A percentile compares a stretch with the other conserved stretches of the same genome.
Conservation (phyloP, 2,329 filamentous ascomycete genomes). For the Venturia oleaginea region DNA sequence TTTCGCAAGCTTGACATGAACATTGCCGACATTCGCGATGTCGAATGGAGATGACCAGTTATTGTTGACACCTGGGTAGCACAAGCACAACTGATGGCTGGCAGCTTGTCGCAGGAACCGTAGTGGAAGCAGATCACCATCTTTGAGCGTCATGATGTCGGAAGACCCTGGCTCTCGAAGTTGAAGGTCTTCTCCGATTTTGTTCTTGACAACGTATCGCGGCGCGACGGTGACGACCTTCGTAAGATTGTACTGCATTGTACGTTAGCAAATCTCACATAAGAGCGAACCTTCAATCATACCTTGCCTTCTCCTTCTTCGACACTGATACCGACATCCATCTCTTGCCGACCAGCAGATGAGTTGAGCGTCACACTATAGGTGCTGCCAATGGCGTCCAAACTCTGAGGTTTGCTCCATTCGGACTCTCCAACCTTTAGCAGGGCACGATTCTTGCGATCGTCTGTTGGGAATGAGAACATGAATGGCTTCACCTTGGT, state of each 20-base stretch:
- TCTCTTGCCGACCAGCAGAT: constrained; percentile 61
- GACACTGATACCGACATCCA: constrained; percentile 83
- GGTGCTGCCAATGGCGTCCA: constrained; percentile 92
- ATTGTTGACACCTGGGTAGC: constrained; percentile 89
- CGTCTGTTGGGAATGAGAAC: constrained; percentile 86
- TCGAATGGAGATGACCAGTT: constrained; percentile 98
- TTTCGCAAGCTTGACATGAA: constrained; percentile 89
- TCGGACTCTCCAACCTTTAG: constrained; percentile 81
- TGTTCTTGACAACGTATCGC: constrained; percentile 89
- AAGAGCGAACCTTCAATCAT: background rate
- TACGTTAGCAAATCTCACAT: constrained; percentile 9
- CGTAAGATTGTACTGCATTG: constrained; percentile 71
- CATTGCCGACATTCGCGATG: constrained; percentile 86
- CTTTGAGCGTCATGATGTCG: constrained; percentile 66
- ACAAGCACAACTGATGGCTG: constrained; percentile 83
- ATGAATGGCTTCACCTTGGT: constrained; percentile 83
- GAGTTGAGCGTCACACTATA: constrained; percentile 80
- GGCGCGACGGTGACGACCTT: constrained; percentile 92
- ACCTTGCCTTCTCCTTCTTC: constrained; percentile 81
- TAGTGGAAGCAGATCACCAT: constrained; percentile 73
- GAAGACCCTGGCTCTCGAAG: constrained; percentile 89
- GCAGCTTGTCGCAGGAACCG: constrained; percentile 79
- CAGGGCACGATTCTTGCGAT: constrained; percentile 82
- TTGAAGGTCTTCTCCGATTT: constrained; percentile 77
- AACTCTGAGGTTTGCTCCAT: constrained; percentile 97